Base-by-base conservation (phyloP, 129 eudicot genomes). In the Centella asiatica region DNA sequence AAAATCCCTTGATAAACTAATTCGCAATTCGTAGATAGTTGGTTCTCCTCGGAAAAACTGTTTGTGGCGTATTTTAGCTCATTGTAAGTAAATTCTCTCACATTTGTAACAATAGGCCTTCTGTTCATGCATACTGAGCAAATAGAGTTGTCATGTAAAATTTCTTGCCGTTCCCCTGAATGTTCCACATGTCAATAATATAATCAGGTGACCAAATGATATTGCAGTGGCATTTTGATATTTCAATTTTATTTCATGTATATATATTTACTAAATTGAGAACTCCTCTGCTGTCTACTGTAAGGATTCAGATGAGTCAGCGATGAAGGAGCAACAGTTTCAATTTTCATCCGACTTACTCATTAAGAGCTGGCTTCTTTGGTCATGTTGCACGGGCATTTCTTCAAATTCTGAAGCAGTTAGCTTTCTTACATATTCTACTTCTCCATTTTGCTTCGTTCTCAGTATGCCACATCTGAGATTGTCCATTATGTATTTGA, bases 381-480 rank as follows among this genome's bases (percentile, higher is more conserved):
- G 63, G 29, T 1, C 4, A 19, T 0, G 31, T n/a, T 11, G 5
- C 5, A 14, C 25, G 39, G 23, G 62, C 44, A 32, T 22, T 18
- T 45, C 47, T 24, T 25, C 59, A 10, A 15, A 31, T 33, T 59
- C 54, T 17, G 57, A 52, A 5, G 29, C 60, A 33, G 31, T 50
- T 27, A 57, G 46, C 4, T 59, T 75, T 70, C 74, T 70, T 14
- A 74, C 13, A 22, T 0, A 5, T 61, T 81, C 49, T 8, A 77
- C 69, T 2, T 27, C 58, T 45, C 70, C 57, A 46, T 65, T 51
- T 0, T 28, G 54, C 42, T 67, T 81, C 69, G 73, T 66, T 64
- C 62, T 74, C 31, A 68, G 58, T 60, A 81, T 57, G 15, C 74
- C 80, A 67, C 83, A 77, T 3, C 78, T 65, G 32, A 81, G 69